Conservation (phyloP, 1,284 basidiomycete genomes). For the Microstroma glucosiphilum region DNA sequence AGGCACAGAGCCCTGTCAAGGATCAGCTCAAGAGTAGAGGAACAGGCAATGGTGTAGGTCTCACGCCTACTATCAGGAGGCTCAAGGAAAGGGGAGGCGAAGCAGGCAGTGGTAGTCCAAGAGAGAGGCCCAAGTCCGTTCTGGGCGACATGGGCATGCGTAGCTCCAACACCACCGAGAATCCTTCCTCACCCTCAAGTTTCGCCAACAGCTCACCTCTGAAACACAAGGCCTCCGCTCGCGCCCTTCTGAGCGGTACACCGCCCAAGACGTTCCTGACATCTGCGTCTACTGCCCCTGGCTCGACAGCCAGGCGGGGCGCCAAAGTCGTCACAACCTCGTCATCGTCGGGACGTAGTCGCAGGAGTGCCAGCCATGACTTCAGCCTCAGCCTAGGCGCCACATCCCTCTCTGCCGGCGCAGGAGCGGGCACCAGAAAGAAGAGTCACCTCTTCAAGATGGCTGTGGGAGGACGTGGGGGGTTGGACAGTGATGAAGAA, state of each 20-base stretch:
- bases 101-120: background rate
- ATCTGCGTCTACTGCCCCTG: background rate
- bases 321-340: background rate
- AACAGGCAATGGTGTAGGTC: background rate
- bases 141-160: slow-evolving; percentile 1
- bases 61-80: background rate
- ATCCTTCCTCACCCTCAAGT: background rate
- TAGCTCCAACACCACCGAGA: background rate
- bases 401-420: background rate
- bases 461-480: background rate
- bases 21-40: background rate
- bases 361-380: background rate
- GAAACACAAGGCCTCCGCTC: background rate
- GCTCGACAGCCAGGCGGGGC: background rate
- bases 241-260: background rate
- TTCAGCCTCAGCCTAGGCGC: background rate
- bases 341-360: background rate
- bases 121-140: background rate
- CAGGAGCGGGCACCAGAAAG: background rate
- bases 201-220: background rate
- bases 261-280: background rate
- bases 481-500: slow-evolving; percentile 3
- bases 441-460: background rate
- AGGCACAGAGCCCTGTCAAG: background rate
- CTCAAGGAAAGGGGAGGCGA: background rate